Base-by-base conservation (phyloP, 495 filamentous ascomycete genomes). In the Aspergillus nanangensis region DNA sequence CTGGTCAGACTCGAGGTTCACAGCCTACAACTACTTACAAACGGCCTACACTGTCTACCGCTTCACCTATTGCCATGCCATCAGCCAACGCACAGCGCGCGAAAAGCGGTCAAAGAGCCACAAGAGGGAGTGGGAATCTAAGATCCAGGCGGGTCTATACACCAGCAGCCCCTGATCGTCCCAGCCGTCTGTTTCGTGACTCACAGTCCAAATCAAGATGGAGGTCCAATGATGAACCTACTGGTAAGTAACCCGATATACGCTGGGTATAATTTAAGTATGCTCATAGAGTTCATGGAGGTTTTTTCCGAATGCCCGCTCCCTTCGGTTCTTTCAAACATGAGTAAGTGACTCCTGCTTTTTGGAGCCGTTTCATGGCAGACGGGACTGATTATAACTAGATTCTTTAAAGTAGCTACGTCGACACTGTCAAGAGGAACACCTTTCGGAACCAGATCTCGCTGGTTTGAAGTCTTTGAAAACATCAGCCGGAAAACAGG, bases 131-230 rank as follows among this genome's bases (percentile, higher is more conserved):
- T 24, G 48, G 45, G 11, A 17, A 29, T 8, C 20, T 13, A 5
- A 42, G 44, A 34, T 50, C 31, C 15, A 48, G 14, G 50, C 15
- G 43, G 25, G 44, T 5, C 38, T 23, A 19, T 21, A 19, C 36
- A 8, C 24, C 14, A 1, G 24, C 15, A 23, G 23, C 38, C 21
- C 13, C 39, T 9, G 35, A 51, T 17, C 45, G 43, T 10, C 48
- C 52, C 13, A 48, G 25, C 10, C 25, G 18, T 21, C 31, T 56
- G 1, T 53, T 58, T 25, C 44, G 31, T 10, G 52, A 58, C 18
- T 52, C 58, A 18, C 50, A 50, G 47, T 44, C 55, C 18, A 60
- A 62, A 24, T 40, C 53, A n/a, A 55, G 50, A 24, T 62, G 53
- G 54, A 54, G 54, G 38, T 33, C 42, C 33, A 52, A 57, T 11